Evolutionary conservation across 352 stramenopile species (phyloP).

Genomic region (Phytopythium helicoides): DNA sequence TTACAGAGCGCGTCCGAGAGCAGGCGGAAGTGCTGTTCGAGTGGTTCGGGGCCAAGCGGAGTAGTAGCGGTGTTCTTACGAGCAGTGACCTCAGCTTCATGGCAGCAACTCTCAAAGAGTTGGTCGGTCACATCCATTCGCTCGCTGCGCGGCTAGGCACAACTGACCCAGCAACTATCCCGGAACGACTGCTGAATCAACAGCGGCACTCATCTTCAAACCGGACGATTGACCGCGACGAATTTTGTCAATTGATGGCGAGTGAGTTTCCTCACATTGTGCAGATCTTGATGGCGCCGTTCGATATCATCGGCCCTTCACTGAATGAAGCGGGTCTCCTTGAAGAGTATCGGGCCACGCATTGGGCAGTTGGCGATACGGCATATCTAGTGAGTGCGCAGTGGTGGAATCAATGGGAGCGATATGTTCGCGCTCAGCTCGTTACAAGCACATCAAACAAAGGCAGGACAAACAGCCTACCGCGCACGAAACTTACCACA

Average conservation of each 20-base stretch:
- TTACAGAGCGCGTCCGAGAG: slow-evolving; percentile 13
- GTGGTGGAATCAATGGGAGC: slow-evolving; percentile 66
- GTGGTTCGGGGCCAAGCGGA: slow-evolving; percentile 48
- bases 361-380: slow-evolving; percentile 44
- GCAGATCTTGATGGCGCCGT: slow-evolving; percentile 46
- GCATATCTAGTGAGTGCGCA: slow-evolving; percentile 43
- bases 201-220: neutral
- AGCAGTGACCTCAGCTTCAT: slow-evolving; percentile 21
- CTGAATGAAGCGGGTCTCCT: slow-evolving; percentile 45
- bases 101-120: slow-evolving; percentile 24
- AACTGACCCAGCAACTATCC: neutral
- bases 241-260: slow-evolving; percentile 1
- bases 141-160: neutral
- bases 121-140: slow-evolving; percentile 22
- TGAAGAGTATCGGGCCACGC: slow-evolving; percentile 22
- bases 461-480: neutral
- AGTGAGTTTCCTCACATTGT: slow-evolving; percentile 28
- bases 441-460: neutral
- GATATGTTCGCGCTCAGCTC: slow-evolving; percentile 21
- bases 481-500: neutral
- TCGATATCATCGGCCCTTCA: slow-evolving; percentile 45
- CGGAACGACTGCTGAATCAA: neutral
- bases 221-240: neutral
- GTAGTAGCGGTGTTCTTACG: neutral
- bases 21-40: slow-evolving; percentile 54